These are phyloP conservation scores for Aspergillus carbonarius DNA, from an alignment of 2,329 filamentous ascomycete species.

Conservation along the genomic window DNA sequence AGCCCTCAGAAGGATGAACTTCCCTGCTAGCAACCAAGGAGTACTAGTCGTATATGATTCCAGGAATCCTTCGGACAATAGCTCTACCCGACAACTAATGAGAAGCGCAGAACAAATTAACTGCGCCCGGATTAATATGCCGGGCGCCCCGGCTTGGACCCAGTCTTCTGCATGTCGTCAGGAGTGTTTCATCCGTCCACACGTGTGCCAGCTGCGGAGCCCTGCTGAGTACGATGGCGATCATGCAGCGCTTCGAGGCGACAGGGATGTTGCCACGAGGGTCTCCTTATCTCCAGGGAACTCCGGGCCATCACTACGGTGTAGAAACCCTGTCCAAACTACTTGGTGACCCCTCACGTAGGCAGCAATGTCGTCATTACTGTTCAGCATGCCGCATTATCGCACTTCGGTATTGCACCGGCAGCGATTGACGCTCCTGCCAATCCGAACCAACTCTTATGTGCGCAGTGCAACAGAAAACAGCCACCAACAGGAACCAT, in stretches of 20 bases:
- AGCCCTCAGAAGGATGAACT: background rate
- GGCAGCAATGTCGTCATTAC: background rate
- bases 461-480: background rate
- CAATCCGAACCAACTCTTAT: background rate
- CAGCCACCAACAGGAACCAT: constrained; percentile 1
- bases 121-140: constrained; percentile 2
- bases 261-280: background rate
- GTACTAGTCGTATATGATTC: background rate
- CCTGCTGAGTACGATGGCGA: background rate
- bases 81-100: background rate
- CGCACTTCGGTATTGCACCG: background rate
- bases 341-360: background rate
- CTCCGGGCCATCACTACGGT: background rate
- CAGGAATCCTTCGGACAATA: background rate
- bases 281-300: background rate
- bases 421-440: background rate
- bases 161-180: constrained; percentile 1
- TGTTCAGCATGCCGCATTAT: background rate
- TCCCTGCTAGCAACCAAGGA: background rate
- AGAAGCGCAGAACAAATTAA: background rate
- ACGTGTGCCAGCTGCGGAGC: constrained; percentile 11
- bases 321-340: background rate
- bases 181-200: constrained; percentile 12
- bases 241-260: constrained; percentile 1
- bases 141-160: background rate